A percentile compares a stretch with the other conserved stretches of the same genome.
These are phyloP conservation scores for Suhomyces panamericanus DNA, from an alignment of 1,139 yeast genomes.

Conservation along the genomic window DNA sequence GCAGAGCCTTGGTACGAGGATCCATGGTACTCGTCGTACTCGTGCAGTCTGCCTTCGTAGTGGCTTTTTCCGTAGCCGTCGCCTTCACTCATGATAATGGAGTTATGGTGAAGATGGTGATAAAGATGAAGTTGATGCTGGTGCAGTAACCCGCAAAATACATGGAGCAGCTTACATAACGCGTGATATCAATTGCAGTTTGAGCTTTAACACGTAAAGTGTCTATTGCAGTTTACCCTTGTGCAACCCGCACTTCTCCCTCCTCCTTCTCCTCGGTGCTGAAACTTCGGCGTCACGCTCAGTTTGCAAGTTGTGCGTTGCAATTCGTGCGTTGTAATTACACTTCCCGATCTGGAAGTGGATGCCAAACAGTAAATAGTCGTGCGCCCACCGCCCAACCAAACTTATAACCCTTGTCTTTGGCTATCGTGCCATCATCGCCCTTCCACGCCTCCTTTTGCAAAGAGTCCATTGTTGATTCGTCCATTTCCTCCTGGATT, in stretches of 20 bases:
- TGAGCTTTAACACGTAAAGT: background rate
- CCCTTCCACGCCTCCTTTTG: background rate
- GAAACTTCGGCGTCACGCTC: background rate
- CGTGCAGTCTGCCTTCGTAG: slow-evolving; percentile 7
- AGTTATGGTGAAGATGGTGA: background rate
- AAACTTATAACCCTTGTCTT: background rate
- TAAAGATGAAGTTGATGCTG: background rate
- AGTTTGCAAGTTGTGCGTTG: background rate
- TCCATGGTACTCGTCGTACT: slow-evolving; percentile 12
- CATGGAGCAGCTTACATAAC: no score
- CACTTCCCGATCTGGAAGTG: slow-evolving; percentile 11
- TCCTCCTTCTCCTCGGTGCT: no score
- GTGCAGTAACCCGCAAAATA: background rate
- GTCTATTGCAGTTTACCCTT: no score
- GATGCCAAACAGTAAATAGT: slow-evolving; percentile 6
- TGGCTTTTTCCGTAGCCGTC: slow-evolving; percentile 10
- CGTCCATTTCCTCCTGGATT: background rate
- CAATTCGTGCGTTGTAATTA: slow-evolving; percentile 3
- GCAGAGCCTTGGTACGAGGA: slow-evolving; percentile 10
- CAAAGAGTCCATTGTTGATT: background rate
- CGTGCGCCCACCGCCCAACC: slow-evolving; percentile 3
- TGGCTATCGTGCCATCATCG: background rate
- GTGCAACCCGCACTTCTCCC: no score
- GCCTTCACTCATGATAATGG: slow-evolving; percentile 1
- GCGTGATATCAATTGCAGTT: background rate